Conservation (phyloP, 441 rosid genomes). For the Aquilaria agallochum region DNA sequence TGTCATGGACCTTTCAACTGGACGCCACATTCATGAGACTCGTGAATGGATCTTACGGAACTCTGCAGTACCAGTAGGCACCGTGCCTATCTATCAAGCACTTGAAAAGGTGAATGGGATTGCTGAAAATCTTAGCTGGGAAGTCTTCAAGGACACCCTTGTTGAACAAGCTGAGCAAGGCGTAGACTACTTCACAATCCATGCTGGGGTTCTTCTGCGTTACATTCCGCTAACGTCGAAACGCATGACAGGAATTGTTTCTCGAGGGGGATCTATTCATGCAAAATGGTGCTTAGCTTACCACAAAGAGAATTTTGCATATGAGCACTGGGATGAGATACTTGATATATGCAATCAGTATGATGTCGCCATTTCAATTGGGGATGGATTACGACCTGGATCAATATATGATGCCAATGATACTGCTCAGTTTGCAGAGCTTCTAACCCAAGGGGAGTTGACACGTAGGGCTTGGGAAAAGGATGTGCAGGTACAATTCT, state of each 20-base stretch:
- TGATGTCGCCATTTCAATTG: conserved; percentile 93
- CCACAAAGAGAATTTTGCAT: conserved; percentile 96
- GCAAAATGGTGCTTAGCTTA: conserved; percentile 97
- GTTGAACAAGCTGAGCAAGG: conserved; percentile 99
- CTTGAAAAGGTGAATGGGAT: conserved; percentile 93
- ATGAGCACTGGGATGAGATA: conserved; percentile 98
- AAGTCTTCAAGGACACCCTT: conserved; percentile 83
- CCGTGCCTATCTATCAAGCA: conserved; percentile 94
- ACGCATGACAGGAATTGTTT: conserved; percentile 96
- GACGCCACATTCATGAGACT: conserved; percentile 98
- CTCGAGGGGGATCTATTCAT: conserved; percentile 95
- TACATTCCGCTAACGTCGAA: conserved; percentile 92
- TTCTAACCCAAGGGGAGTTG: conserved; percentile 94
- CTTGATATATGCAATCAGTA: conserved; percentile 93
- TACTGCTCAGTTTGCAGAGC: conserved; percentile 97
- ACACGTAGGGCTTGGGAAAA: conserved; percentile 98
- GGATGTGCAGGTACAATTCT: conserved; percentile 81
- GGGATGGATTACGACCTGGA: conserved; percentile 96
- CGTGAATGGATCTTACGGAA: conserved; percentile 94
- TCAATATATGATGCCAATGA: conserved; percentile 97
- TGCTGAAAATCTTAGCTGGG: conserved; percentile 95
- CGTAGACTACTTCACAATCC: conserved; percentile 94
- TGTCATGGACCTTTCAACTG: conserved; percentile 97
- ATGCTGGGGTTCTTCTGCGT: conserved; percentile 86
- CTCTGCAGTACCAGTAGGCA: conserved; percentile 95